Percentiles rank a stretch among this genome's conserved stretches.
phyloP scores from a whole-genome alignment of 2,329 filamentous ascomycete genomes.

The Sporothrix globosa region DNA sequence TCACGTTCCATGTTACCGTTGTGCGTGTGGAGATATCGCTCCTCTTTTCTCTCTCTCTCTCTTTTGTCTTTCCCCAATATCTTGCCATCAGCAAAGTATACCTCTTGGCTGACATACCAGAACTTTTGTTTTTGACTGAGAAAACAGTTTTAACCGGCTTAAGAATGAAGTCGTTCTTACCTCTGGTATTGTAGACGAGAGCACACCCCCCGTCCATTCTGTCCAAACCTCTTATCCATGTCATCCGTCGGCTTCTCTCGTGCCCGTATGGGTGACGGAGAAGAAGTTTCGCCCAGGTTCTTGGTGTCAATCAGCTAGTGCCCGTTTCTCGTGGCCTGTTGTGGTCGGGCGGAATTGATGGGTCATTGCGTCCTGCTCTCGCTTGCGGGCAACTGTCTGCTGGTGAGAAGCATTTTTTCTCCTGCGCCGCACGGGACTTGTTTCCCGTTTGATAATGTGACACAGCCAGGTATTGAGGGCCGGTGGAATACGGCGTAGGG shows the following conservation, averaged over 20 bases:
- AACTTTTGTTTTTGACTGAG: neutral
- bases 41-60: neutral
- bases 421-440: neutral
- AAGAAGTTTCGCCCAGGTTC: slow-evolving; percentile 17
- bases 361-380: neutral
- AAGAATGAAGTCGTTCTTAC: neutral
- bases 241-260: slow-evolving; percentile 16
- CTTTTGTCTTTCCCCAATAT: neutral
- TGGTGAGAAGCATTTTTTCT: neutral
- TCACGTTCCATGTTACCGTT: neutral
- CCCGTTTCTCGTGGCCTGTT: slow-evolving; percentile 11
- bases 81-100: neutral
- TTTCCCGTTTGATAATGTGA: neutral
- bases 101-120: neutral
- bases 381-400: neutral
- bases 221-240: neutral
- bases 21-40: neutral
- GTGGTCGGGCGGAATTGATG: neutral
- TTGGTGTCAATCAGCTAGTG: neutral
- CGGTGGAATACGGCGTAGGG: neutral
- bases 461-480: neutral
- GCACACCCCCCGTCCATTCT: neutral
- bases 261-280: slow-evolving; percentile 1
- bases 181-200: neutral
- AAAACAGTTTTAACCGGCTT: slow-evolving; percentile 20